These are phyloP conservation scores for Mimosa bimucronata DNA, from an alignment of 306 rosid species.

Conservation along the genomic window DNA sequence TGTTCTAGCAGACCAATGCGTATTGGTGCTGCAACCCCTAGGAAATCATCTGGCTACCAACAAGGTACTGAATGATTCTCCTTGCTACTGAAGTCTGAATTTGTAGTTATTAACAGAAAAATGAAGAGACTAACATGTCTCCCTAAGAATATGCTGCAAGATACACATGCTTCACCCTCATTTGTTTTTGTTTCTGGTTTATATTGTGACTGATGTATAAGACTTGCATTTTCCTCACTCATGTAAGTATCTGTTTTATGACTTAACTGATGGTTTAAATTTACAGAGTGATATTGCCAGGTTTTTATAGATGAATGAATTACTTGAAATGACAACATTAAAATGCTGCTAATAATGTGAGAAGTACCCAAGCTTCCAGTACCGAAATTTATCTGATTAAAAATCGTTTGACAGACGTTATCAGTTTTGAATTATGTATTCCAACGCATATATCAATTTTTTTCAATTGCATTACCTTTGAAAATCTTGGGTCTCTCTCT, in stretches of 20 bases:
- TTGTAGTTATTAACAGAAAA: not conserved
- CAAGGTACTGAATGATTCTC: slow-evolving; percentile 56
- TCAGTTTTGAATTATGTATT: slow-evolving; percentile 5
- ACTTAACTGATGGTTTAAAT: not conserved
- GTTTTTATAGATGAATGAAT: slow-evolving; percentile 20
- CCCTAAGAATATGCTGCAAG: slow-evolving; percentile 19
- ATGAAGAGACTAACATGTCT: slow-evolving; percentile 4
- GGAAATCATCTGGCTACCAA: slow-evolving; percentile 92
- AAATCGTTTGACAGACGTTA: slow-evolving; percentile 8
- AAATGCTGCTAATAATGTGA: not conserved
- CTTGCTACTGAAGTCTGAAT: slow-evolving; percentile 26
- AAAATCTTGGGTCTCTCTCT: slow-evolving; percentile 27
- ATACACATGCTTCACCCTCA: not conserved
- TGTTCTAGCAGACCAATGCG: slow-evolving; percentile 99
- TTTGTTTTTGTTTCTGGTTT: slow-evolving; percentile 24
- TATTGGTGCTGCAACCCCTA: slow-evolving; percentile 96
- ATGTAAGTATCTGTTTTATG: slow-evolving; percentile 27
- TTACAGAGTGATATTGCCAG: slow-evolving; percentile 1
- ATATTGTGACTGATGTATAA: slow-evolving; percentile 22
- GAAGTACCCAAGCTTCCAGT: not conserved
- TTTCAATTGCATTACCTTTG: not conserved
- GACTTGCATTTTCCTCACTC: slow-evolving; percentile 16
- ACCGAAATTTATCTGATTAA: not conserved
- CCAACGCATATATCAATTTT: not conserved
- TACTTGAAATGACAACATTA: slow-evolving; percentile 28